These are phyloP conservation scores for Puccinellia tenuiflora DNA, from an alignment of 176 grass and related monocot genomes.

Conservation along the genomic window DNA sequence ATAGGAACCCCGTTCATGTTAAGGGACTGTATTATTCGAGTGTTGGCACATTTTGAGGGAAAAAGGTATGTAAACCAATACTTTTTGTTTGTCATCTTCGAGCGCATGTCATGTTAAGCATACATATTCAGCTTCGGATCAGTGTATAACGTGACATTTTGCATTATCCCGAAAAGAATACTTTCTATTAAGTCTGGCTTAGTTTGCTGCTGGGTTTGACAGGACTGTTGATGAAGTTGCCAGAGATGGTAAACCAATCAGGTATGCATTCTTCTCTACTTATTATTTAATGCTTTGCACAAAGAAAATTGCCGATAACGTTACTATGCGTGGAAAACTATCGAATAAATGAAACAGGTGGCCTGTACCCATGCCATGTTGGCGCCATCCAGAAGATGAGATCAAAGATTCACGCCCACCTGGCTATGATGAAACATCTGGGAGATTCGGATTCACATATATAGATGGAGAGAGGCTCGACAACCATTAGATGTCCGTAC, in stretches of 20 bases:
- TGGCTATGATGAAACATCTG: background rate
- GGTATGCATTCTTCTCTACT: background rate
- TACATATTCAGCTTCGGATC: background rate
- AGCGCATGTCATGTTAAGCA: background rate
- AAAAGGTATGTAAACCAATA: background rate
- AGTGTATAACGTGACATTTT: background rate
- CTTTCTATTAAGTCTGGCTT: background rate
- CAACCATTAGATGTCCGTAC: background rate
- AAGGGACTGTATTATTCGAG: background rate
- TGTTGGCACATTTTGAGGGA: slow-evolving; percentile 3
- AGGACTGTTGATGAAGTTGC: background rate
- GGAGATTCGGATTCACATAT: background rate
- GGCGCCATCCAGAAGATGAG: background rate
- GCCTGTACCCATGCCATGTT: background rate
- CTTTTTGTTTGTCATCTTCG: background rate
- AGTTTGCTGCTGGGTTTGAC: background rate
- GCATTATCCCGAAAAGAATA: background rate
- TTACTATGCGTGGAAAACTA: background rate
- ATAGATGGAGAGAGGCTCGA: background rate
- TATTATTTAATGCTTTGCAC: background rate
- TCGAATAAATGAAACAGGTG: background rate
- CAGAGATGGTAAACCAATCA: background rate
- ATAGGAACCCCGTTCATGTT: background rate
- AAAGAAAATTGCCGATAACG: background rate
- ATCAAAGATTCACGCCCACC: background rate